phyloP scores from a whole-genome alignment of 805 yeast genomes.

The Clavispora phyllophila region DNA sequence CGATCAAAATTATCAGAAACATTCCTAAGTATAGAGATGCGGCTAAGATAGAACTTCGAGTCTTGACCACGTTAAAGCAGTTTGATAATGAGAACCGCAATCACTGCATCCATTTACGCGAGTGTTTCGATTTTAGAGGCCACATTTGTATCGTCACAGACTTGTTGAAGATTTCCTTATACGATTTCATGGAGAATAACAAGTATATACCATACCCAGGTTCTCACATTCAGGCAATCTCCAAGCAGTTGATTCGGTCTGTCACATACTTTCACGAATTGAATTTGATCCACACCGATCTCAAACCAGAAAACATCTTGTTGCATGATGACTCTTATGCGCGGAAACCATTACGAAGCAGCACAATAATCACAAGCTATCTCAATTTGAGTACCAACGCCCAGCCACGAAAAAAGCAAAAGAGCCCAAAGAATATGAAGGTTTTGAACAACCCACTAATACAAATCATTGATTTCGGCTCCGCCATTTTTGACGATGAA shows the following conservation, averaged over 20 bases:
- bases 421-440: constrained; percentile 32
- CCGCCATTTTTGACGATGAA: constrained; percentile 90
- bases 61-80: constrained; percentile 65
- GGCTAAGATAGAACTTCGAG: constrained; percentile 84
- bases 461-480: constrained; percentile 94
- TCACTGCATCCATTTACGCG: constrained; percentile 81
- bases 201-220: constrained; percentile 90
- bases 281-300: constrained; percentile 88
- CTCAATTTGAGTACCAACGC: constrained; percentile 16
- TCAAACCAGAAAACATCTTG: constrained; percentile 92
- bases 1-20: constrained; percentile 88
- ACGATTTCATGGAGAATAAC: constrained; percentile 84
- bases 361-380: constrained; percentile 31
- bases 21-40: constrained; percentile 95
- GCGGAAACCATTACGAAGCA: constrained; percentile 31
- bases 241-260: constrained; percentile 77
- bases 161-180: constrained; percentile 74
- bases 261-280: constrained; percentile 88
- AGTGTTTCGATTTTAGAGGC: constrained; percentile 86
- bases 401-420: constrained; percentile 14
- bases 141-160: constrained; percentile 95
- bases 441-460: constrained; percentile 74
- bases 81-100: constrained; percentile 64
- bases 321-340: constrained; percentile 49
- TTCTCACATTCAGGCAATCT: constrained; percentile 82